These are phyloP conservation scores for Allium sativum DNA, from an alignment of 106 monocot species.

Conservation along the genomic window DNA sequence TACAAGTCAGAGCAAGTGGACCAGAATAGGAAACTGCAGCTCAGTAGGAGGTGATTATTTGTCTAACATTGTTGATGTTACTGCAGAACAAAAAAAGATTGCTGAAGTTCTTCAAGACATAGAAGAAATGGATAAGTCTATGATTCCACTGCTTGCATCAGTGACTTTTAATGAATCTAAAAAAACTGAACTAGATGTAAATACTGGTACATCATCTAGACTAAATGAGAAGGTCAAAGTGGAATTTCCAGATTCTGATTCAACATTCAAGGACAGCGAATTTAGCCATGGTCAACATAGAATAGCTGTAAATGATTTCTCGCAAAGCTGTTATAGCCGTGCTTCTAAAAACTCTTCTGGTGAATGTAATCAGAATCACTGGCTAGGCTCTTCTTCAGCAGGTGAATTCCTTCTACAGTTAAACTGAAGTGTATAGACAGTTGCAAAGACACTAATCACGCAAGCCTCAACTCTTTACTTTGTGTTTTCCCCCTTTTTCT, in stretches of 20 bases:
- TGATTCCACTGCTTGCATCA: conserved; percentile 6
- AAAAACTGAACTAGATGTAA: conserved; percentile 1
- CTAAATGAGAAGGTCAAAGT: conserved; percentile 3
- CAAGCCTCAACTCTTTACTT: too few species aligned
- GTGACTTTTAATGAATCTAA: conserved; percentile 10
- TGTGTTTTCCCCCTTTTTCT: too few species aligned
- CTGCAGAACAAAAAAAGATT: conserved; percentile 19
- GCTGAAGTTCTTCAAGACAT: conserved; percentile 30
- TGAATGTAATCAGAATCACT: conserved; percentile 8
- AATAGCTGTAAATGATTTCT: conserved; percentile 14
- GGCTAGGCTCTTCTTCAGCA: not conserved
- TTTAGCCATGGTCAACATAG: not conserved
- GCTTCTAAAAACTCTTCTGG: conserved; percentile 7
- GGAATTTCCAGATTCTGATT: conserved; percentile 11
- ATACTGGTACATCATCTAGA: conserved; percentile 1
- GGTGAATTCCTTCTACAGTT: conserved; percentile 1
- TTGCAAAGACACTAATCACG: too few species aligned
- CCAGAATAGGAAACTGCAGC: conserved; percentile 37
- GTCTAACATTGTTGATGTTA: conserved; percentile 21
- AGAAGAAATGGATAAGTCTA: conserved; percentile 6
- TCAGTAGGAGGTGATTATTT: conserved; percentile 11
- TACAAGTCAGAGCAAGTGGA: conserved; percentile 49
- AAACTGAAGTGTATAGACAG: too few species aligned
- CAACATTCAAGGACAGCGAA: conserved; percentile 4
- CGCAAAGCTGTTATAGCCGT: conserved; percentile 6